Evolutionary conservation across 2,329 filamentous ascomycete genomes (phyloP).

Genomic region (Aspergillus cejpii): DNA sequence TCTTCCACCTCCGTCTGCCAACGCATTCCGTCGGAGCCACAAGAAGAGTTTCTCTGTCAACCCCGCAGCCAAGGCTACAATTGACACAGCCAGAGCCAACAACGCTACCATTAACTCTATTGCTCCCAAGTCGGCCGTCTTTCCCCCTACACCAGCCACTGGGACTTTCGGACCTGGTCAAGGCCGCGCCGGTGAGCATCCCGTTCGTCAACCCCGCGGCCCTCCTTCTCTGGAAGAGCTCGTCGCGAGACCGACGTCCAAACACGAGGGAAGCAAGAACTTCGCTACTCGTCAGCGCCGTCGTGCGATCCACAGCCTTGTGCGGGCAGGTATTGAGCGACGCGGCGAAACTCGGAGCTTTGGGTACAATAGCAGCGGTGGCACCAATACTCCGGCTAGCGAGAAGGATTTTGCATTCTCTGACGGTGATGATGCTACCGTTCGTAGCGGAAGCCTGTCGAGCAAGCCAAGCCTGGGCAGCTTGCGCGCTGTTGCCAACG

Average conservation of each 20-base stretch:
- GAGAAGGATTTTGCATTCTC: constrained; percentile 67
- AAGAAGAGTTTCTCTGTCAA: constrained; percentile 78
- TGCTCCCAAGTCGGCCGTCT: constrained; percentile 69
- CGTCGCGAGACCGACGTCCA: constrained; percentile 78
- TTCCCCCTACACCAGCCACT: constrained; percentile 72
- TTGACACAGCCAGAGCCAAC: constrained; percentile 47
- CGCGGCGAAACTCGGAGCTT: constrained; percentile 64
- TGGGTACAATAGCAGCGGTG: constrained; percentile 56
- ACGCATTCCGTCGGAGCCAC: constrained; percentile 87
- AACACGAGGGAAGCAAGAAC: constrained; percentile 93
- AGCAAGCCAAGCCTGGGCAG: constrained; percentile 67
- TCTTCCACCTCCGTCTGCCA: constrained; percentile 79
- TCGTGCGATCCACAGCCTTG: constrained; percentile 83
- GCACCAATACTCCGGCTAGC: constrained; percentile 82
- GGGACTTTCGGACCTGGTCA: constrained; percentile 91
- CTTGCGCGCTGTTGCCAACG: constrained; percentile 69
- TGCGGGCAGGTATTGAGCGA: constrained; percentile 80
- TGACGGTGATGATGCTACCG: constrained; percentile 66
- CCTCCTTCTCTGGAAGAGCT: constrained; percentile 90
- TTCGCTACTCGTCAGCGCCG: constrained; percentile 89
- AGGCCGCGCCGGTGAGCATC: constrained; percentile 87
- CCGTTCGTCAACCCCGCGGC: constrained; percentile 83
- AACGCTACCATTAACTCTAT: constrained; percentile 46
- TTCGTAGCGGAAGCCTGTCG: constrained; percentile 73
- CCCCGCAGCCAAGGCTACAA: constrained; percentile 42